These are phyloP conservation scores for Penicillium vulpinum DNA, from an alignment of 2,329 filamentous ascomycete genomes.

Conservation along the genomic window DNA sequence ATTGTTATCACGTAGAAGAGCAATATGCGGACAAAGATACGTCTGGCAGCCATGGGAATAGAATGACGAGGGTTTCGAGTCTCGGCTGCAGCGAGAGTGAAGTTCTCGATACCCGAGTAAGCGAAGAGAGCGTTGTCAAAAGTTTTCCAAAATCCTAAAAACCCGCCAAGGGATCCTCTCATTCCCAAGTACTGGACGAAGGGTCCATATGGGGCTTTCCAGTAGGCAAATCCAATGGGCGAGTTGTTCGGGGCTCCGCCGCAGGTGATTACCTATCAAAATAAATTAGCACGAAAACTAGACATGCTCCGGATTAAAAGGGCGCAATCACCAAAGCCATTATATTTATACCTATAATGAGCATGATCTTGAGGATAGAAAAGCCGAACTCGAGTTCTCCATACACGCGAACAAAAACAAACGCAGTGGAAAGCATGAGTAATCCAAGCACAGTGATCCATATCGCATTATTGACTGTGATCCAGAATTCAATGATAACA, in stretches of 20 bases:
- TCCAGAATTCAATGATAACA: slow-evolving; percentile 38
- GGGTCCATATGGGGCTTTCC: slow-evolving; percentile 43
- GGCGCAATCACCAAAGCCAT: slow-evolving; percentile 47
- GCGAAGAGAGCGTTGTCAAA: slow-evolving; percentile 27
- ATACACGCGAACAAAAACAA: slow-evolving; percentile 42
- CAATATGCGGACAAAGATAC: slow-evolving; percentile 56
- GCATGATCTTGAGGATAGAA: slow-evolving; percentile 57
- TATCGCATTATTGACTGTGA: slow-evolving; percentile 50
- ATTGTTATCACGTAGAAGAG: slow-evolving; percentile 58
- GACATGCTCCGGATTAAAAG: neutral
- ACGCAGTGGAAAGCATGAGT: slow-evolving; percentile 36
- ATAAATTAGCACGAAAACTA: neutral
- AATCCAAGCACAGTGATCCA: slow-evolving; percentile 45
- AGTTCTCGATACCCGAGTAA: slow-evolving; percentile 48
- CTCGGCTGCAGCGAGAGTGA: slow-evolving; percentile 53
- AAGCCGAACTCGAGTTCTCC: slow-evolving; percentile 58
- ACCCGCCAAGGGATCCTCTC: slow-evolving; percentile 47
- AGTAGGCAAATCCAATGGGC: slow-evolving; percentile 46
- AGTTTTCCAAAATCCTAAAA: slow-evolving; percentile 43
- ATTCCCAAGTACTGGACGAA: slow-evolving; percentile 43
- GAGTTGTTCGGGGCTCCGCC: slow-evolving; percentile 38
- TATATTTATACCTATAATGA: slow-evolving; percentile 63
- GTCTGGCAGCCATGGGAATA: slow-evolving; percentile 53
- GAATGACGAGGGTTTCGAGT: slow-evolving; percentile 52
- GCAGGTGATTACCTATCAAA: slow-evolving; percentile 32